Evolutionary conservation across 345 rosid species (phyloP).

Genomic region (Euphorbia peplus): DNA sequence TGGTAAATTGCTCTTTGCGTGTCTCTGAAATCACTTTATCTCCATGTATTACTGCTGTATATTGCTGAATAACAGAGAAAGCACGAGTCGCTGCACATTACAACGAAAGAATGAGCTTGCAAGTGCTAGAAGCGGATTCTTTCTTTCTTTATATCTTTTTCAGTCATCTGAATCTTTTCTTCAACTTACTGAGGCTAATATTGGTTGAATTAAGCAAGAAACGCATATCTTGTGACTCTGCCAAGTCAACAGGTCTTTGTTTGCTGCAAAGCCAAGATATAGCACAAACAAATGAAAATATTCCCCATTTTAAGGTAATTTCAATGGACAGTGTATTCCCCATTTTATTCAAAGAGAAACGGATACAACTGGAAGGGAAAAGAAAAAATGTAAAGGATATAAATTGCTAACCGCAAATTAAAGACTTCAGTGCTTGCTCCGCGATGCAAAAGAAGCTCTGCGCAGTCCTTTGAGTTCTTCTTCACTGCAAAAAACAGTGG

Average conservation of each 20-base stretch:
- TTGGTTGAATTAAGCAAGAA: conserved; percentile 57
- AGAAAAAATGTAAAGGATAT: conserved; percentile 2
- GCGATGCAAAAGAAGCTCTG: conserved; percentile 56
- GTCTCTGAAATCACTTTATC: conserved; percentile 35
- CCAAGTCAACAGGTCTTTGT: conserved; percentile 76
- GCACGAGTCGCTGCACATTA: conserved; percentile 45
- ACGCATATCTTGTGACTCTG: conserved; percentile 83
- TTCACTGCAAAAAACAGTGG: conserved; percentile 78
- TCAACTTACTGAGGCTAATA: conserved; percentile 60
- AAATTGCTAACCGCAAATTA: conserved; percentile 64
- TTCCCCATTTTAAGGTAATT: conserved; percentile 15
- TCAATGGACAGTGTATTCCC: not conserved
- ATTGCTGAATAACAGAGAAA: conserved; percentile 33
- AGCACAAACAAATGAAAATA: conserved; percentile 11
- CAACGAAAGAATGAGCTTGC: conserved; percentile 21
- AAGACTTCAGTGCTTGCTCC: conserved; percentile 73
- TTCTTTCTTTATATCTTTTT: not conserved
- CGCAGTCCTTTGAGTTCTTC: conserved; percentile 66
- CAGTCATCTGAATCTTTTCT: not conserved
- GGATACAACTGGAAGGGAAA: not conserved
- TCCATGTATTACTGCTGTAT: conserved; percentile 29
- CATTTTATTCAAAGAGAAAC: not conserved
- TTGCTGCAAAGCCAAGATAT: conserved; percentile 38
- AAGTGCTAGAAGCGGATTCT: conserved; percentile 6
- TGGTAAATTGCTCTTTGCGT: conserved; percentile 22